Base-by-base conservation (phyloP, 441 rosid genomes). In the Erodium moschatum region DNA sequence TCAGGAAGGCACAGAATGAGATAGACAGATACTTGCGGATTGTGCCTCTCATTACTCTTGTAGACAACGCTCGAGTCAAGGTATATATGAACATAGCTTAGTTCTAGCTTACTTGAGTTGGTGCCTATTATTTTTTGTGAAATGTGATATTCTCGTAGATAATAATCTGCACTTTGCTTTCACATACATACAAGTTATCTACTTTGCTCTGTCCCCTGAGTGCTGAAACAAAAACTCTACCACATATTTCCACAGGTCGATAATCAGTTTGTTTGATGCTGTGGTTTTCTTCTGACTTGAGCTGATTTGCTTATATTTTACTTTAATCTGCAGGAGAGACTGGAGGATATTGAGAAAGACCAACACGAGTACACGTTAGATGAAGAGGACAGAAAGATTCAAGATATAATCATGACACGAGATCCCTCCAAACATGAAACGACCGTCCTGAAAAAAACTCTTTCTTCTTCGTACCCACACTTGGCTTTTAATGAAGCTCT, bases 1-100 rank as follows among this genome's bases (percentile, higher is more conserved):
- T 92, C 75, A 73, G 94, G n/a, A 87, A 82, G 75, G 94, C 96
- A 18, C 98, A 92, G 73, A 76, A 76, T 68, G 97, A 92, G 87
- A 90, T 92, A 31, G 97, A 92, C 74, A 87, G 86, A 8, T 92
- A 86, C 72, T 83, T 92, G 83, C 83, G 87, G 80, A 86, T 90
- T 61, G 84, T 92, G 31, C 98, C 97, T 24, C 94, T 92, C 48
- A 92, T 90, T 50, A 86, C 91, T 67, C 85, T 92, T 6, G 97
- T 89, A 10, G 97, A 92, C 60, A 92, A 86, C 76, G 87, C 87
- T 79, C 90, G 98, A 18, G 86, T 90, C 72, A 74, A 92, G 90
- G 98, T 92, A 88, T 69, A 6, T 40, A 6, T 64, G 64, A 10
- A 13, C 19, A 7, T 13, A 38, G 64, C 64, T 20, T 9, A 19